Conservation (phyloP, 179 eudicot genomes). For the Spergularia azorica region DNA sequence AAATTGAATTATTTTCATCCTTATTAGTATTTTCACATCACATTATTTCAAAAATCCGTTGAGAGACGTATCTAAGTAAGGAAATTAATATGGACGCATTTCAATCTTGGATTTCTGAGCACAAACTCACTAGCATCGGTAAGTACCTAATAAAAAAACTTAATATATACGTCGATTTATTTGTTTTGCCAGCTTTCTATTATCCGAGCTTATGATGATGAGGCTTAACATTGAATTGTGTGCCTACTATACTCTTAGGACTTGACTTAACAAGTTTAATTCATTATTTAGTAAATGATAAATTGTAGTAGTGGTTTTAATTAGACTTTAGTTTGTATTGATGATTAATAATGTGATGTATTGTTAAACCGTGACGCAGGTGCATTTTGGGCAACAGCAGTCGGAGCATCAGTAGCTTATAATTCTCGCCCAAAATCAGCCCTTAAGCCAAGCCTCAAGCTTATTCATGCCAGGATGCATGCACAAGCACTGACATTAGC, state of each 20-base stretch:
- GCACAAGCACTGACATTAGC: constrained; percentile 80
- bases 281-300: too few relatives aligned
- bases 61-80: not conserved
- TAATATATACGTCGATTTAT: too few relatives aligned
- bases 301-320: not conserved
- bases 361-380: constrained; percentile 34
- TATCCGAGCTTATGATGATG: too few relatives aligned
- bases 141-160: not conserved
- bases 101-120: constrained; percentile 72
- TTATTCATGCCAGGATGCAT: constrained; percentile 89
- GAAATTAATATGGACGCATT: constrained; percentile 49
- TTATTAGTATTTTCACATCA: too few relatives aligned
- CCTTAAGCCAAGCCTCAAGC: constrained; percentile 78
- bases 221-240: too few relatives aligned
- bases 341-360: not conserved
- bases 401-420: constrained; percentile 65
- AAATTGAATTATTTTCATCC: not conserved
- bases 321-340: not conserved
- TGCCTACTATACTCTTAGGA: too few relatives aligned
- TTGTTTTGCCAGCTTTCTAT: too few relatives aligned
- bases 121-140: constrained; percentile 90
- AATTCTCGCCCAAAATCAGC: constrained; percentile 47
- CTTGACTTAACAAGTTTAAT: too few relatives aligned
- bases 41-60: too few relatives aligned
- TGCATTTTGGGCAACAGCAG: constrained; percentile 62